Evolutionary conservation across 2,329 filamentous ascomycete genomes (phyloP).

Genomic region (Hypoxylon sp.): DNA sequence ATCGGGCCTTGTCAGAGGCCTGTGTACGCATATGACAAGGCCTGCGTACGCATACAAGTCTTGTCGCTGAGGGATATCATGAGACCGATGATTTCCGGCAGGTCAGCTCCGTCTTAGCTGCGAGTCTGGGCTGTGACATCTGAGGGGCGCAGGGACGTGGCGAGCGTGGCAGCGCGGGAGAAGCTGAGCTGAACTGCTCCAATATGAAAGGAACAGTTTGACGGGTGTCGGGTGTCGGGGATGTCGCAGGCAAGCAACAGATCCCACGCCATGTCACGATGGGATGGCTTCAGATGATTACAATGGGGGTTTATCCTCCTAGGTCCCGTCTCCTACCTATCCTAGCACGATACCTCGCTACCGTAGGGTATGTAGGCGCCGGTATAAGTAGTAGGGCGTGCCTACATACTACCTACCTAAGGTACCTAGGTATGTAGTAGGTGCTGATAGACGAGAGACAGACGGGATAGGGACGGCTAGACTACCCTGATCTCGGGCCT

Average conservation of each 20-base stretch:
- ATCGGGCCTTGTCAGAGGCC: neutral
- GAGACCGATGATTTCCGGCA: conserved; percentile 16
- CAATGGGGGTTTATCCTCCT: neutral
- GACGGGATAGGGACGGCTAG: no score
- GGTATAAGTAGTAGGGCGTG: no score
- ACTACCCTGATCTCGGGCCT: no score
- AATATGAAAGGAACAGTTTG: conserved; percentile 21
- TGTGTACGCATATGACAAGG: neutral
- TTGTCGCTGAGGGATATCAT: conserved; percentile 19
- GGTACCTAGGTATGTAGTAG: no score
- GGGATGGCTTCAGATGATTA: conserved; percentile 24
- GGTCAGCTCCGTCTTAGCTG: conserved; percentile 24
- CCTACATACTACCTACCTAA: no score
- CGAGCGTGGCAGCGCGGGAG: conserved; percentile 16
- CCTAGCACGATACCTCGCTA: no score
- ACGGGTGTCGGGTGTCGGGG: no score
- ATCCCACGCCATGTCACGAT: conserved; percentile 27
- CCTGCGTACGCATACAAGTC: neutral
- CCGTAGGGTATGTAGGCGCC: conserved; percentile 10
- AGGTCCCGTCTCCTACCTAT: no score
- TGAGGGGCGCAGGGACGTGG: conserved; percentile 15
- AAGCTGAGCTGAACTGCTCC: conserved; percentile 23
- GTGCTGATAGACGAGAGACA: neutral
- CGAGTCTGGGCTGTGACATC: conserved; percentile 5
- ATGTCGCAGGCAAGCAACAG: conserved; percentile 18